Percentiles rank a stretch among this genome's conserved stretches.
phyloP scores from a whole-genome alignment of 495 filamentous ascomycete genomes.

The Trichoderma gamsii region DNA sequence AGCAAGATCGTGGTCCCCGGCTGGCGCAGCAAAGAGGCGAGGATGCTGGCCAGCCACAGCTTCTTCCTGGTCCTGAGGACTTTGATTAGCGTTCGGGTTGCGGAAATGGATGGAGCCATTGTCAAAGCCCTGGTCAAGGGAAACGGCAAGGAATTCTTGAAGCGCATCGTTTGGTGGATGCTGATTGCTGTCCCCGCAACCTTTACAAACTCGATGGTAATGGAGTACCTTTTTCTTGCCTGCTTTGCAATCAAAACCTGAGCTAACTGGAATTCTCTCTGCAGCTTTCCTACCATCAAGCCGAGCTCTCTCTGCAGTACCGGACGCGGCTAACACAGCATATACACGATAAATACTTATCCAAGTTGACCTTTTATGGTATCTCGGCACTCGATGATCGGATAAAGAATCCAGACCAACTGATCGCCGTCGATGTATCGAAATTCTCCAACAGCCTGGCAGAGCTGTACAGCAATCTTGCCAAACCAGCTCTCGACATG shows the following conservation, averaged over 20 bases:
- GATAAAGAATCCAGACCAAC: conserved; percentile 97
- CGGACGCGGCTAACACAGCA: conserved; percentile 84
- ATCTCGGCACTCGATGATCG: conserved; percentile 92
- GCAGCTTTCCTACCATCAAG: conserved; percentile 94
- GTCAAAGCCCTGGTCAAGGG: conserved; percentile 89
- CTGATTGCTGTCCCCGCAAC: conserved; percentile 93
- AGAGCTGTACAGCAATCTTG: conserved; percentile 94
- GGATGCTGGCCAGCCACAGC: conserved; percentile 78
- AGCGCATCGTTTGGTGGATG: conserved; percentile 97
- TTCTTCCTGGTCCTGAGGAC: conserved; percentile 78
- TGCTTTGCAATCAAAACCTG: background rate
- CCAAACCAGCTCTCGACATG: conserved; percentile 92
- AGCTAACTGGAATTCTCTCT: background rate
- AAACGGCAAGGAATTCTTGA: conserved; percentile 83
- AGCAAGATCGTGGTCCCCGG: conserved; percentile 85
- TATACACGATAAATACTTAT: conserved; percentile 90
- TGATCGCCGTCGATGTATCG: conserved; percentile 92
- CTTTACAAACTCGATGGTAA: conserved; percentile 97
- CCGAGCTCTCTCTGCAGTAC: conserved; percentile 86
- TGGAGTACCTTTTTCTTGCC: background rate
- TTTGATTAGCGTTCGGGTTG: conserved; percentile 88
- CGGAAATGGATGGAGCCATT: conserved; percentile 86
- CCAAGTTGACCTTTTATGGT: conserved; percentile 95
- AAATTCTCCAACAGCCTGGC: conserved; percentile 93
- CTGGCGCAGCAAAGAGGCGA: conserved; percentile 79